Base-by-base conservation (phyloP, 176 grass and related monocot genomes). In the Aechmea fasciata region DNA sequence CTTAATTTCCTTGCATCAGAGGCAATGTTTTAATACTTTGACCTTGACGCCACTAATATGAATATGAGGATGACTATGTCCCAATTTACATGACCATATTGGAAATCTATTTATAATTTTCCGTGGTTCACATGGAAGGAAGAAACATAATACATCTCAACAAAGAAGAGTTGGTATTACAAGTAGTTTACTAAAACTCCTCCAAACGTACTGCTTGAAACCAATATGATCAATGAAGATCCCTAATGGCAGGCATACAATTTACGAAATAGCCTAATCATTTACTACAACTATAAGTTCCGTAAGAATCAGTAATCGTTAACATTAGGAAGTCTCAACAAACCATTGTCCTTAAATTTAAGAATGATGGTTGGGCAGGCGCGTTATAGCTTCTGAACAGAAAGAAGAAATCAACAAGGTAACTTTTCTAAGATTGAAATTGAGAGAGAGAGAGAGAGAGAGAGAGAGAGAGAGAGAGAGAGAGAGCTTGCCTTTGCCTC, bases 401-500 rank as follows among this genome's bases (percentile, higher is more conserved):
- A 41, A 41, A 41, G 33, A 41, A 41, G 33, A 41, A 41, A 41
- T 41, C 33, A 41, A 41, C 33, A 41, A 41, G 33, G 33, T 41
- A 41, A 41, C 33, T 6, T 41, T 3, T 41, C 33, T 41, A 41
- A 41, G 33, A 41, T 41, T 41, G 33, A 41, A 41, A 41, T 41
- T 41, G 1, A 41, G 33, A 41, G 33, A 41, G 29, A 72, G 49
- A 66, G 41, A 68, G 53, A 51, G 47, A 41, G 4, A 74, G n/a
- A 65, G 41, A 68, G 53, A 51, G 47, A 41, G 4, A 33, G 29
- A 33, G 29, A 41, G 29, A 72, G 49, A 66, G 41, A 68, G 53
- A 51, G 47, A 41, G 4, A 74, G 17, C 49, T 64, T 77, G 81
- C 89, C 84, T 83, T 85, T 91, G 66, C 85, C 73, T 77, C 79